Percentiles rank a stretch among this genome's conserved stretches.
Evolutionary conservation across 345 rosid species (phyloP).

Genomic region (Citrus inodora): DNA sequence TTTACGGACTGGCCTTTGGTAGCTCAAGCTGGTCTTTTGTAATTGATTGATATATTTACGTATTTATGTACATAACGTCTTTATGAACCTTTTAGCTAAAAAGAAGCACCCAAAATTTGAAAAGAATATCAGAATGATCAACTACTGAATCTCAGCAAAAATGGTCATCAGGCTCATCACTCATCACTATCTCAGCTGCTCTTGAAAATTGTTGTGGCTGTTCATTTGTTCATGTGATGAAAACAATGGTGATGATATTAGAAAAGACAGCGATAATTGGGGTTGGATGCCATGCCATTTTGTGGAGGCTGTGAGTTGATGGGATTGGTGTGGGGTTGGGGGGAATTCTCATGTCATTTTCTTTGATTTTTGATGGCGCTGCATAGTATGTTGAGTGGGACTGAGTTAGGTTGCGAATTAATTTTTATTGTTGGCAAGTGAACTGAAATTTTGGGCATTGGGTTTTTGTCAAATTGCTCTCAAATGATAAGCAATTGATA

Average conservation of each 20-base stretch:
- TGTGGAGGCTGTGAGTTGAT: constrained; percentile 4
- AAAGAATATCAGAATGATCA: not conserved
- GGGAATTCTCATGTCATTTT: constrained; percentile 1
- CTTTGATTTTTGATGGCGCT: not conserved
- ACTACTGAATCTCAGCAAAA: not conserved
- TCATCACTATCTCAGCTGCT: not conserved
- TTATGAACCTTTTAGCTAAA: not conserved
- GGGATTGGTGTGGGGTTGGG: constrained; percentile 2
- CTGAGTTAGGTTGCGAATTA: constrained; percentile 4
- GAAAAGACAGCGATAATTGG: not conserved
- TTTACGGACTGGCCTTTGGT: not conserved
- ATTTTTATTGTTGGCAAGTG: not conserved
- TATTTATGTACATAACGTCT: not conserved
- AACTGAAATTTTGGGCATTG: not conserved
- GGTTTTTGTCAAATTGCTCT: not conserved
- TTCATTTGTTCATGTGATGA: not conserved
- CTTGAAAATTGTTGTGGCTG: not conserved
- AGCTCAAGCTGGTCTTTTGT: not conserved
- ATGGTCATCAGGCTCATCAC: not conserved
- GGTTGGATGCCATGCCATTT: not conserved
- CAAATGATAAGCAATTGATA: not conserved
- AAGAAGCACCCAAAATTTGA: not conserved
- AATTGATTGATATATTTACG: not conserved
- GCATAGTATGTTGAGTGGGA: not conserved
- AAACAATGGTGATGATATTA: not conserved